Evolutionary conservation across 305 asterid species (phyloP).

Genomic region (Fraxinus xanthoxyloides): DNA sequence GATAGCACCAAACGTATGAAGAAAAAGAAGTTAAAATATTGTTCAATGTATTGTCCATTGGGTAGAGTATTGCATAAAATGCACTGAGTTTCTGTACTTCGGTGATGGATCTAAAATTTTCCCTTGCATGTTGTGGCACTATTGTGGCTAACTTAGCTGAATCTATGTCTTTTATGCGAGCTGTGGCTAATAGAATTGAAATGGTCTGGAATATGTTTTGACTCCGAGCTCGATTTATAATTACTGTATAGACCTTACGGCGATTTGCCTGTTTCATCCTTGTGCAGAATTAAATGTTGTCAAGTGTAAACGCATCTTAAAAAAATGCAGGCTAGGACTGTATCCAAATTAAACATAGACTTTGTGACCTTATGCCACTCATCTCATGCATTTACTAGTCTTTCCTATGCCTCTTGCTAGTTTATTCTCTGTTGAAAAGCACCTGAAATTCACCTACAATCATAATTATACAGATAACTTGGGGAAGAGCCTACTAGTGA

Average conservation of each 20-base stretch:
- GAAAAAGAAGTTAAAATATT: background rate
- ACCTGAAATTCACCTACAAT: background rate
- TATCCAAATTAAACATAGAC: background rate
- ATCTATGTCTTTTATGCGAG: background rate
- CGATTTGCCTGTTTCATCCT: background rate
- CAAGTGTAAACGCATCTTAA: background rate
- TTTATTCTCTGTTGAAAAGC: background rate
- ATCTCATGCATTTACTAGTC: background rate
- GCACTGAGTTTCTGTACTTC: background rate
- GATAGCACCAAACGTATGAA: background rate
- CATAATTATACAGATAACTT: conserved; percentile 34
- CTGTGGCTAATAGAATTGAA: background rate
- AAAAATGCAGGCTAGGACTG: background rate
- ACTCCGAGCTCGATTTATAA: background rate
- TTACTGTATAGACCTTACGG: background rate
- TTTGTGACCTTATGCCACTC: background rate
- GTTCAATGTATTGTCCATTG: background rate
- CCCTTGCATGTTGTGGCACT: background rate
- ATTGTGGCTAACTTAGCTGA: background rate
- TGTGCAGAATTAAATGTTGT: background rate
- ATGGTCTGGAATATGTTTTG: background rate
- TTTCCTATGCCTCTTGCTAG: conserved; percentile 1
- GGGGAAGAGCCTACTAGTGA: conserved; percentile 49
- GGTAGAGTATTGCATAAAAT: background rate
- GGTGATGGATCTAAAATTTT: background rate